Conservation (phyloP, 352 stramenopile species). For the Phytophthora cryptogea region DNA sequence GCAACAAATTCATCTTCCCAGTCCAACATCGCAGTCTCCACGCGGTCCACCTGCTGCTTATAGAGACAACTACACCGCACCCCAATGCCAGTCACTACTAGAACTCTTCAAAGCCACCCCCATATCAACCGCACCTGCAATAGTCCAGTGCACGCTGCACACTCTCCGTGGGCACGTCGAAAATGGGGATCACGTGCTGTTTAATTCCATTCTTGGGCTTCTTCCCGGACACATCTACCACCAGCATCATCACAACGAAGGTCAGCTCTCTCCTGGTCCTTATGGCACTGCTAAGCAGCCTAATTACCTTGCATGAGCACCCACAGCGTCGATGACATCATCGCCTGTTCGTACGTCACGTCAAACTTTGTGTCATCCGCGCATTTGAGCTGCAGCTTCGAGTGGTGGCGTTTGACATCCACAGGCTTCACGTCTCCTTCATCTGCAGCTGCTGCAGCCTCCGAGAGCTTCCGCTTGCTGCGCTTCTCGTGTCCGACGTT, state of each 20-base stretch:
- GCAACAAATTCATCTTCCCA: conserved; percentile 76
- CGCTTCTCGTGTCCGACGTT: conserved; percentile 38
- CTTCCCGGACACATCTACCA: conserved; percentile 52
- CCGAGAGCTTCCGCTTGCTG: conserved; percentile 34
- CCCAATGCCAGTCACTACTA: background rate
- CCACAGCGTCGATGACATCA: conserved; percentile 88
- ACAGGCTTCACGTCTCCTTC: conserved; percentile 16
- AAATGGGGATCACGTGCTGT: conserved; percentile 77
- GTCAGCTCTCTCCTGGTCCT: background rate
- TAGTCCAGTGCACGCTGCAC: conserved; percentile 76
- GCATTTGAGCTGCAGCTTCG: conserved; percentile 80
- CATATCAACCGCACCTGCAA: conserved; percentile 48
- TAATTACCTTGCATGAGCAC: conserved; percentile 67
- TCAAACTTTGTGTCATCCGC: conserved; percentile 68
- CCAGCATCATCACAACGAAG: conserved; percentile 14
- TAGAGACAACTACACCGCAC: conserved; percentile 61
- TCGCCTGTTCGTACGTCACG: conserved; percentile 82
- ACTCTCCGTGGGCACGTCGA: conserved; percentile 72
- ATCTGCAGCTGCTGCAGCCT: conserved; percentile 8
- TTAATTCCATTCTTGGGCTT: conserved; percentile 56
- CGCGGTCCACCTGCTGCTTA: conserved; percentile 73
- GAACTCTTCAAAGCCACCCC: background rate
- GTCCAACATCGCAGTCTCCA: conserved; percentile 54
- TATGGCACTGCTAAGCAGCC: background rate
- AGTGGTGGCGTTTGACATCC: conserved; percentile 28